phyloP scores from a whole-genome alignment of 1,284 basidiomycete genomes.

The Tremellales sp. region DNA sequence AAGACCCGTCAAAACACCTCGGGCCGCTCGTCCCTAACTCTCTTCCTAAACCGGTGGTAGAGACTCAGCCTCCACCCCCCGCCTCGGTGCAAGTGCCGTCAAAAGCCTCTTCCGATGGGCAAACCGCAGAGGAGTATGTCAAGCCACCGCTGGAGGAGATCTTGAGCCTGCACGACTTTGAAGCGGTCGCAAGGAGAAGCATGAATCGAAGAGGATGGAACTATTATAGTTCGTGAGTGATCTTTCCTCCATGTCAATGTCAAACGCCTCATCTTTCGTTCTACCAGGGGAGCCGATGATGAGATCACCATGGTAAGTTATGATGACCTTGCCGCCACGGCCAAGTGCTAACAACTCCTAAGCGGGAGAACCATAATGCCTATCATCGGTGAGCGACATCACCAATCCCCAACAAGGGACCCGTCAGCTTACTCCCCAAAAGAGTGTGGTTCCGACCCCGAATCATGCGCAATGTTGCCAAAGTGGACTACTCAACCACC shows the following conservation, averaged over 20 bases:
- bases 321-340: not conserved
- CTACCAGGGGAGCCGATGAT: conserved; percentile 66
- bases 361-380: conserved; percentile 78
- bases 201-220: conserved; percentile 82
- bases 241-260: not conserved
- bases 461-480: conserved; percentile 71
- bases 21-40: conserved; percentile 66
- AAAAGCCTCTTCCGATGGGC: conserved; percentile 13
- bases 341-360: conserved; percentile 20
- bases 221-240: conserved; percentile 65
- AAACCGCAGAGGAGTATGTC: conserved; percentile 35
- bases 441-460: conserved; percentile 93
- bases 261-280: not conserved
- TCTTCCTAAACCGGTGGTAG: conserved; percentile 23
- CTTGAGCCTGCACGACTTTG: conserved; percentile 86
- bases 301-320: conserved; percentile 64
- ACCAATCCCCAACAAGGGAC: not conserved
- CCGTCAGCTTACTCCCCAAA: conserved; percentile 1
- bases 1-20: conserved; percentile 47
- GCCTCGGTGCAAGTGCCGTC: conserved; percentile 52
- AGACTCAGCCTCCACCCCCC: conserved; percentile 22
- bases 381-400: conserved; percentile 63
- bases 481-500: conserved; percentile 75
- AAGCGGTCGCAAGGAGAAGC: conserved; percentile 69
- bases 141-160: conserved; percentile 69